A percentile compares a stretch with the other conserved stretches of the same genome.
Evolutionary conservation across 495 filamentous ascomycete genomes (phyloP).

Genomic region (Peziza echinospora): DNA sequence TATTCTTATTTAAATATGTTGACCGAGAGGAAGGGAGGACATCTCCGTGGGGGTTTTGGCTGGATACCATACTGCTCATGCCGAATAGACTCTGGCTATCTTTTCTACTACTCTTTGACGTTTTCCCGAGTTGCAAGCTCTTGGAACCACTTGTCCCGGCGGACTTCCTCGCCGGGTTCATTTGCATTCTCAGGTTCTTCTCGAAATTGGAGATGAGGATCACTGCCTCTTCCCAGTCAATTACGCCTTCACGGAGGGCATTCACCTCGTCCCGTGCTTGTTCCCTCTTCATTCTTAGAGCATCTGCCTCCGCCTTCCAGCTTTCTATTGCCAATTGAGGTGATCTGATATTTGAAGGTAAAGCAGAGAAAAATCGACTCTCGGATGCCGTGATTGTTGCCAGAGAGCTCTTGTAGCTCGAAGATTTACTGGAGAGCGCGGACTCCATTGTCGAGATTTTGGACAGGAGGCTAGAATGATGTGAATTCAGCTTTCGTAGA

Average conservation of each 20-base stretch:
- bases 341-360: conserved; percentile 1
- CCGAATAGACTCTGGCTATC: conserved; percentile 9
- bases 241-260: conserved; percentile 65
- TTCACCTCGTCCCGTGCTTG: conserved; percentile 43
- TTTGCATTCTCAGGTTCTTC: conserved; percentile 32
- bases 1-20: not conserved
- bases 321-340: conserved; percentile 12
- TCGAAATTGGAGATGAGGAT: conserved; percentile 48
- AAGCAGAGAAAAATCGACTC: conserved; percentile 5
- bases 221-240: conserved; percentile 55
- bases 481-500: conserved; percentile 9
- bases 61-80: not conserved
- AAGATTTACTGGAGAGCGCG: conserved; percentile 8
- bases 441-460: conserved; percentile 33
- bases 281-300: conserved; percentile 33
- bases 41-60: not conserved
- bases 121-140: too few relatives aligned
- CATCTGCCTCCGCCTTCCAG: conserved; percentile 43
- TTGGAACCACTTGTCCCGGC: conserved; percentile 2
- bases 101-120: conserved; percentile 1
- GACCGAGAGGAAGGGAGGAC: not conserved
- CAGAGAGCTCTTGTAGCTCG: conserved; percentile 13
- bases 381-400: conserved; percentile 5
- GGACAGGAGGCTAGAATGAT: conserved; percentile 14
- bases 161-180: conserved; percentile 26